Conservation (phyloP, 2,329 filamentous ascomycete genomes). For the Fusarium sacchari region DNA sequence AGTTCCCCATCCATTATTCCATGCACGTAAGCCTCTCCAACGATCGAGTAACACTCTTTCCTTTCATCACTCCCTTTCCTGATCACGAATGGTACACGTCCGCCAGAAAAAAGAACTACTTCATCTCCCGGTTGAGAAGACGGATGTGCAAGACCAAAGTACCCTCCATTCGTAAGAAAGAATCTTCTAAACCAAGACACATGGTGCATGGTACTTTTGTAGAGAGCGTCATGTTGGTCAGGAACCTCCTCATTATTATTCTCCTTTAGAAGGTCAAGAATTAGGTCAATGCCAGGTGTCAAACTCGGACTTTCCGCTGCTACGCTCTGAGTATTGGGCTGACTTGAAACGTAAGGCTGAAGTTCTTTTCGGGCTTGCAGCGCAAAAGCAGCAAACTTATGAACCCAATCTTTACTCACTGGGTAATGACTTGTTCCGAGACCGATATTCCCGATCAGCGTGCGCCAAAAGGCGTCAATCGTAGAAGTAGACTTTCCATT, state of each 20-base stretch:
- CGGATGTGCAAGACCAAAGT: not conserved
- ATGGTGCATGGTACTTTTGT: not conserved
- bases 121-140: accelerated
- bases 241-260: accelerated
- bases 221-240: not conserved
- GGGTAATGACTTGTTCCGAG: not conserved
- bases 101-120: not conserved
- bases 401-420: not conserved
- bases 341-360: accelerated
- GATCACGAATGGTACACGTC: not conserved
- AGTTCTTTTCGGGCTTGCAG: not conserved
- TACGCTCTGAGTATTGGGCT: accelerated
- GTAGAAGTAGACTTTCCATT: accelerated
- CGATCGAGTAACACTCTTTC: accelerated
- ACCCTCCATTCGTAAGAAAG: accelerated
- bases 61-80: accelerated
- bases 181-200: not conserved
- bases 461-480: not conserved
- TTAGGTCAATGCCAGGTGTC: not conserved
- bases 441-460: not conserved
- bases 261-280: accelerated
- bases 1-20: not conserved
- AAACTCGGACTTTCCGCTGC: accelerated
- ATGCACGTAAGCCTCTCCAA: not conserved
- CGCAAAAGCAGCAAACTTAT: not conserved